Evolutionary conservation across 441 rosid genomes (phyloP), one percentile per base, ranked within the genome.

Genomic region (Pelargonium cotyledonis): DNA sequence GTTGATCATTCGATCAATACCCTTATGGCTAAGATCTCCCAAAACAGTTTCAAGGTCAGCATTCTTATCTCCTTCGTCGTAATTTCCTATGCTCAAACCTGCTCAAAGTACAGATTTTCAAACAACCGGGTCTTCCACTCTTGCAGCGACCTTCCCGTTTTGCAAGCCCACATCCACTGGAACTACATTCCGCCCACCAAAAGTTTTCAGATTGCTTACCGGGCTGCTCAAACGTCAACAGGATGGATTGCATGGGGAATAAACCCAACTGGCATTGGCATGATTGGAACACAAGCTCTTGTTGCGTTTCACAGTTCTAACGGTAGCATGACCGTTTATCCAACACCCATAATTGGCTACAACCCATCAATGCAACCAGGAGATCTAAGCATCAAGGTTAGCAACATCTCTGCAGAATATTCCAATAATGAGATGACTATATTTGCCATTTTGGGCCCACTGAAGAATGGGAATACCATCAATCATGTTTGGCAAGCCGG

Each of bases 231-330:
- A 57, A 53, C 68, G 9, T 77, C 80, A 0, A 68, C 65, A 15
- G 84, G 85, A 16, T 85, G 89, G 86, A 67, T 81, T 55, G 84
- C 86, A 1, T 85, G 84, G 84, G 85, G 76, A 23, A 65, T 85
- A 55, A 83, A 85, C 74, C 89, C 89, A n/a, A 80, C 35, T 7
- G 82, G 81, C 55, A 63, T 58, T 1, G 78, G 79, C 14, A 85
- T 85, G 89, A 76, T 72, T 7, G 85, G 86, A 43, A 72, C 89
- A 53, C 86, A 85, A 57, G 85, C 85, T 12, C 68, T 81, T 15
- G 84, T 83, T 8, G 85, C 89, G 31, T 82, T 78, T 43, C 69
- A 63, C 53, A 14, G 68, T 15, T 15, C 70, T 19, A 74, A 71
- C 46, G 76, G 78, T 31, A 76, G 70, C 14, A 71, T 76, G 71